Conservation (phyloP, 1,284 basidiomycete genomes). For the Pulchroboletus neoregius region DNA sequence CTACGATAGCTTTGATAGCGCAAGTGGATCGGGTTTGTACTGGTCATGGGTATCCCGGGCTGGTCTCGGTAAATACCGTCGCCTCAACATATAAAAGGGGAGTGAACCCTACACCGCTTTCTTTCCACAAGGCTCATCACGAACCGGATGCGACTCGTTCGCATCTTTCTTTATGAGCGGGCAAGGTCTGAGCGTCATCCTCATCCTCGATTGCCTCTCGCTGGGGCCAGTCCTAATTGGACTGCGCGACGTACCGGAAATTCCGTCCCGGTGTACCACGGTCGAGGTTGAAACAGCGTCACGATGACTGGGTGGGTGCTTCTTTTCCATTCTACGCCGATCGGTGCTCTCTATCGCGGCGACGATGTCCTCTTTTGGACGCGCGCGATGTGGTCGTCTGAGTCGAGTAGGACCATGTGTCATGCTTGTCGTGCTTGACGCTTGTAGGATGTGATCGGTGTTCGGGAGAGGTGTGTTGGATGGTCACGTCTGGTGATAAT, state of each 20-base stretch:
- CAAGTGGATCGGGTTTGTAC: too few relatives aligned
- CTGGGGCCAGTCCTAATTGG: conserved; percentile 41
- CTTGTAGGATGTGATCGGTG: neutral
- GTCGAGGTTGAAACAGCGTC: conserved; percentile 25
- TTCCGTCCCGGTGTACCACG: conserved; percentile 19
- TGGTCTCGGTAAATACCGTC: too few relatives aligned
- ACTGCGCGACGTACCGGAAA: conserved; percentile 48
- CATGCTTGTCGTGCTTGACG: too few relatives aligned
- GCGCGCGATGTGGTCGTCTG: neutral
- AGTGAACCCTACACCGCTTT: too few relatives aligned
- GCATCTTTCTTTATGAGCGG: conserved; percentile 42
- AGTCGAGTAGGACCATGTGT: neutral
- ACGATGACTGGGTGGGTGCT: conserved; percentile 26
- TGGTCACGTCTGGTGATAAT: neutral
- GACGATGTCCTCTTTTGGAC: neutral
- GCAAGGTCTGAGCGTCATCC: conserved; percentile 52
- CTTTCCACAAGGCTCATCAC: conserved; percentile 49
- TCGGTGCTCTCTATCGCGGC: conserved; percentile 14
- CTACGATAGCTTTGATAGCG: too few relatives aligned
- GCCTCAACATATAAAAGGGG: too few relatives aligned
- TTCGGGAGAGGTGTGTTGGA: neutral
- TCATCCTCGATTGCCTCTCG: conserved; percentile 47
- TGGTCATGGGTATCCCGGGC: too few relatives aligned
- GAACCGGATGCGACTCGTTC: conserved; percentile 31
- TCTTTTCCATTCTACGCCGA: neutral